Evolutionary conservation across 2,329 filamentous ascomycete genomes (phyloP), one percentile per base, ranked within the genome.

Genomic region (Beauveria brongniartii): DNA sequence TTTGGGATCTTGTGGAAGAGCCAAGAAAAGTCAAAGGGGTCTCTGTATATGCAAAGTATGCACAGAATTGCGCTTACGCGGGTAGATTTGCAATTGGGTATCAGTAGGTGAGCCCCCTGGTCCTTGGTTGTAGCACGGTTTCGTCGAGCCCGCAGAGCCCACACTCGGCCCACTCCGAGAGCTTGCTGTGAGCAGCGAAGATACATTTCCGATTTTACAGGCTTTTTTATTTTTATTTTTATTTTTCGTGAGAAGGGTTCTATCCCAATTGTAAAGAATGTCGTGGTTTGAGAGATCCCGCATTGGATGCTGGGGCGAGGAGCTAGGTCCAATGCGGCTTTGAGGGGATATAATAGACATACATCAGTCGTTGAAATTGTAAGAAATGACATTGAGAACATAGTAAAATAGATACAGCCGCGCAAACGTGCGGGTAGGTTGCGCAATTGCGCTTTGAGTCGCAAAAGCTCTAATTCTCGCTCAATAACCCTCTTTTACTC

Each of bases 351-450:
- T 26, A 18, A 18, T 1, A n/a, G 41, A 43, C 41, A 43, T n/a
- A n/a, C 7, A 20, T 3, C 12, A 28, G 8, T 14, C n/a, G 20
- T 40, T 41, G n/a, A 55, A 55, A 41, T 55, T 40, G 28, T 26
- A 56, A 47, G 20, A 37, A 40, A 51, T 61, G 30, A 53, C 59
- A 61, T 57, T 58, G 46, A 48, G 44, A 12, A 64, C 63, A 64
- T 61, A 61, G 63, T 59, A 64, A 62, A 63, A 63, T 61, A 61
- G 55, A 62, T 64, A 64, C 63, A 64, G 55, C 61, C 60, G 62
- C 63, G 56, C 14, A 54, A 47, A 51, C 14, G 41, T 55, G 55
- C 55, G 60, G 63, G 44, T 48, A 55, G 48, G 53, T 55, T 55
- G 61, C 61, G 57, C 63, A 55, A 44, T 16, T 24, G 43, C 60